A percentile compares a stretch with the other conserved stretches of the same genome.
These are phyloP conservation scores for Colletotrichum euphorbiae DNA, from an alignment of 2,329 filamentous ascomycete genomes.

Conservation along the genomic window DNA sequence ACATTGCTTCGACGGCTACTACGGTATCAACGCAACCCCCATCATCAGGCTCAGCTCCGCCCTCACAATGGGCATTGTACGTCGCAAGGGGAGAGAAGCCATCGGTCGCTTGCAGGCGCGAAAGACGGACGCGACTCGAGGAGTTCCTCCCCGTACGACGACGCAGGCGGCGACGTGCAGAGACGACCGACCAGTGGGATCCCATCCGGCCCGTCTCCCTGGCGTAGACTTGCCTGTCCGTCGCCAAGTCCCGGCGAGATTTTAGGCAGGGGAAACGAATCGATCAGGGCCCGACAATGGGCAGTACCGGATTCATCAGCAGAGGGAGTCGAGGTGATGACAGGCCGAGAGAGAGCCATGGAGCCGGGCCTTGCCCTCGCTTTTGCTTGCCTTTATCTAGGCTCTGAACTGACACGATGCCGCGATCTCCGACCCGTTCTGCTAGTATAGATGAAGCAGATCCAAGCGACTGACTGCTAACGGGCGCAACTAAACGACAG, in stretches of 20 bases:
- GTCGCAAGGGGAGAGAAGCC: conserved; percentile 16
- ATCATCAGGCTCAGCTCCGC: conserved; percentile 11
- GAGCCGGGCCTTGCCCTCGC: not conserved
- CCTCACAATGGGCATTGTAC: conserved; percentile 14
- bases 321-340: not conserved
- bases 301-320: not conserved
- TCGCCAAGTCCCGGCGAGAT: conserved; percentile 2
- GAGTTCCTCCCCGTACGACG: conserved; percentile 31
- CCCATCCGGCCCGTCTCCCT: conserved; percentile 27
- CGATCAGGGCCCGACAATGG: not conserved
- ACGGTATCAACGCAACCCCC: not conserved
- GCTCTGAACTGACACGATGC: conserved; percentile 13
- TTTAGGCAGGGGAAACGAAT: not conserved
- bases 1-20: conserved; percentile 17
- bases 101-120: conserved; percentile 26
- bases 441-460: not conserved
- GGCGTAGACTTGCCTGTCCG: conserved; percentile 21
- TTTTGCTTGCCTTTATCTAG: not conserved
- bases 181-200: conserved; percentile 23
- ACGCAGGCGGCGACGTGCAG: conserved; percentile 36
- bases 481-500: not conserved
- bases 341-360: conserved; percentile 13
- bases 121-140: conserved; percentile 30
- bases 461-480: not conserved
- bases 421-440: conserved; percentile 3